Base-by-base conservation (phyloP, 805 yeast genomes). In the Jamesozyma piceae region DNA sequence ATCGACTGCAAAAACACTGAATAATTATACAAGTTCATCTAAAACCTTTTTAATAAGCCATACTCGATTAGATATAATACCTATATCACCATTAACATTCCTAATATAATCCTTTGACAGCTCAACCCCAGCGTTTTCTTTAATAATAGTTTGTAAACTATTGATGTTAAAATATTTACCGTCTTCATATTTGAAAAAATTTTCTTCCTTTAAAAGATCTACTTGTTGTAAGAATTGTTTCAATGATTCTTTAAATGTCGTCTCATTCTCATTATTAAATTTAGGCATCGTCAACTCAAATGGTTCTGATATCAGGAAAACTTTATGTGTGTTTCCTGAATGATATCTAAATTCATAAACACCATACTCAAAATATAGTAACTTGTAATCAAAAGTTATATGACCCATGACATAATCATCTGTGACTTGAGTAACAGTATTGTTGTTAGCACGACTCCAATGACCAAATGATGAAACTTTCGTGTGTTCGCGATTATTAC, bases 331-430 rank as follows among this genome's bases (percentile, higher is more conserved):
- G 20, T 75, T 78, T 38, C 70, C 72, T 41, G 73, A 67, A 55
- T 84, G 92, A 53, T 80, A 80, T 57, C 94, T 70, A 49, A 84
- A 71, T 61, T 84, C 90, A 61, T 77, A 84, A 28, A 75, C 67
- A 0, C 94, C 94, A 33, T 73, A 76, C 50, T 79, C 81, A 75
- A 80, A 80, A 51, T 69, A 70, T 35, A 80, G 62, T 38, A 71
- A 63, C 4, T 68, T 67, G 6, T 69, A 67, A 10, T 64, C 55
- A 52, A 84, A 84, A 10, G 52, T 63, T 6, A 74, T 67, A 11
- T 57, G 49, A 1, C 90, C 89, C 3, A 54, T 48, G 9, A 61
- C 54, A 20, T 48, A 47, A 5, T 52, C 54, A 14, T 48, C 50
- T 19, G 41, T 45, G 1, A 40, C 36, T 11, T 49, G 41, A 3